phyloP scores from a whole-genome alignment of 2,329 filamentous ascomycete genomes.

The Harringtonia aguacate region DNA sequence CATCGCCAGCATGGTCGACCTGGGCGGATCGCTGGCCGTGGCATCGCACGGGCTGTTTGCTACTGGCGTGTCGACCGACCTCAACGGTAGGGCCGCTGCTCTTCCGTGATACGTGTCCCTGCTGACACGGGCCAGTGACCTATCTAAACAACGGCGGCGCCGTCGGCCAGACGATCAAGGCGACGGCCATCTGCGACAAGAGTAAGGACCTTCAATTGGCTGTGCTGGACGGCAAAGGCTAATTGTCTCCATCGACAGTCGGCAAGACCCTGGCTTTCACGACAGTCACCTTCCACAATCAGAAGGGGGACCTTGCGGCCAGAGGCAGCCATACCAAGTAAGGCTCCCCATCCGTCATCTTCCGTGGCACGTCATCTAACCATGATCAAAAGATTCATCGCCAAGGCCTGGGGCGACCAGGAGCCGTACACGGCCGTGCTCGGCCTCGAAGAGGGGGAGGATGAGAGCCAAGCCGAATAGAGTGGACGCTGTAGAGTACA shows the following conservation, averaged over 20 bases:
- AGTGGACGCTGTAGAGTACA: too few relatives aligned
- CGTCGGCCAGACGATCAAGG: slow-evolving; percentile 44
- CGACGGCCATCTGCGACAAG: slow-evolving; percentile 49
- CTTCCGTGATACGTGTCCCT: neutral
- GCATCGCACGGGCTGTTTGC: slow-evolving; percentile 52
- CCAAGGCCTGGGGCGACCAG: slow-evolving; percentile 15
- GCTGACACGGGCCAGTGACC: slow-evolving; percentile 34
- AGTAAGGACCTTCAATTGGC: slow-evolving; percentile 28
- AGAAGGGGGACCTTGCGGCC: slow-evolving; percentile 47
- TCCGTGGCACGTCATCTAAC: neutral
- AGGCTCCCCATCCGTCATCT: slow-evolving; percentile 11
- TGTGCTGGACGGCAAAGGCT: neutral
- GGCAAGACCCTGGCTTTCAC: slow-evolving; percentile 56
- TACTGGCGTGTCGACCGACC: slow-evolving; percentile 54
- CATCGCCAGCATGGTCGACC: slow-evolving; percentile 63
- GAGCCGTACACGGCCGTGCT: slow-evolving; percentile 11
- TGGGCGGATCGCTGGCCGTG: slow-evolving; percentile 54
- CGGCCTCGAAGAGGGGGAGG: slow-evolving; percentile 13
- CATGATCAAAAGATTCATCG: slow-evolving; percentile 13
- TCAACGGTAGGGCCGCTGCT: slow-evolving; percentile 37
- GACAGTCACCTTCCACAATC: slow-evolving; percentile 46
- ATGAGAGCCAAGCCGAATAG: slow-evolving; percentile 3
- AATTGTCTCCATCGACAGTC: slow-evolving; percentile 27
- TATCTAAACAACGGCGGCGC: slow-evolving; percentile 49
- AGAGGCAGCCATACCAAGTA: slow-evolving; percentile 58